phyloP scores from a whole-genome alignment of 176 grass and related monocot species.

The Areca catechu region DNA sequence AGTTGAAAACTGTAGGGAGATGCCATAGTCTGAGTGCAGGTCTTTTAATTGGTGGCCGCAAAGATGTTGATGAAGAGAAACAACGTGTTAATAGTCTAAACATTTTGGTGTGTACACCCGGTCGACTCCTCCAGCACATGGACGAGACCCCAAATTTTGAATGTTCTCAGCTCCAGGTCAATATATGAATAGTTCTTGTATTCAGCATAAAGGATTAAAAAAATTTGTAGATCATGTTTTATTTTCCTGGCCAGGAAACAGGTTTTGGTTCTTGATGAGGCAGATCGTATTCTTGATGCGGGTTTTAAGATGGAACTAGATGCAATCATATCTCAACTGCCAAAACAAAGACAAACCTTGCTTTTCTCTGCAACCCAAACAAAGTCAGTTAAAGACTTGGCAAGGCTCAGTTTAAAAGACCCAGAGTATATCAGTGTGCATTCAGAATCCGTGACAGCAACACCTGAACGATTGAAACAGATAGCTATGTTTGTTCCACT shows the following conservation, averaged over 20 bases:
- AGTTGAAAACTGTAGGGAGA: constrained; percentile 39
- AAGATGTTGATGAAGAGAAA: constrained; percentile 72
- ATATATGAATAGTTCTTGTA: constrained; percentile 18
- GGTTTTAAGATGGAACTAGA: constrained; percentile 64
- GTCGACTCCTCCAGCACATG: constrained; percentile 88
- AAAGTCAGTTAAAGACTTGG: constrained; percentile 81
- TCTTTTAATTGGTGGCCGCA: constrained; percentile 61
- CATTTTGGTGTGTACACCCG: constrained; percentile 84
- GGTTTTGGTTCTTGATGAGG: constrained; percentile 92
- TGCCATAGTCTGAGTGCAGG: constrained; percentile 57
- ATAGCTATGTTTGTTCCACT: constrained; percentile 61
- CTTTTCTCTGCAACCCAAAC: constrained; percentile 94
- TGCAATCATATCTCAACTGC: constrained; percentile 63
- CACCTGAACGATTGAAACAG: constrained; percentile 84
- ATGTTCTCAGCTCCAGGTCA: constrained; percentile 84
- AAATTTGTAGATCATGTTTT: neutral
- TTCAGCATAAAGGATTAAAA: neutral
- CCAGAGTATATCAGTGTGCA: constrained; percentile 93
- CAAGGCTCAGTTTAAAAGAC: constrained; percentile 79
- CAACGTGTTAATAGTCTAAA: constrained; percentile 54
- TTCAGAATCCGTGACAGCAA: constrained; percentile 58
- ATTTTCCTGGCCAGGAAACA: constrained; percentile 29
- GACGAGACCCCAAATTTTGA: constrained; percentile 73
- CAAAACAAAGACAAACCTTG: constrained; percentile 67
- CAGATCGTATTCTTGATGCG: constrained; percentile 82